These are phyloP conservation scores for Diplodia sapinea DNA, from an alignment of 2,329 filamentous ascomycete genomes.

Conservation along the genomic window DNA sequence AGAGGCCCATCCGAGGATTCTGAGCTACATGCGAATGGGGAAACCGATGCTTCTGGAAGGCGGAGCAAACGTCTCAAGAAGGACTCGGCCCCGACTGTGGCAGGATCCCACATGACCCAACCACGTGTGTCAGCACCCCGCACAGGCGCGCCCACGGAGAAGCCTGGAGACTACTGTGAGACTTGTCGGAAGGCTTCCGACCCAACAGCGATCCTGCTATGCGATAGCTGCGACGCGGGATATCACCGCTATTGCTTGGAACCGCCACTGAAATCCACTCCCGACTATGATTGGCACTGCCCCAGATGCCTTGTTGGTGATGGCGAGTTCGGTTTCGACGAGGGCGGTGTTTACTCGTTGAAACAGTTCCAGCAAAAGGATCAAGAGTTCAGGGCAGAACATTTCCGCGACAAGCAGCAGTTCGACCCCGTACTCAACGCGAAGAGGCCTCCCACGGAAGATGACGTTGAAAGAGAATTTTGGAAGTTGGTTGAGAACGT, in stretches of 20 bases:
- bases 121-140: conserved; percentile 76
- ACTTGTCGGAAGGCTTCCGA: conserved; percentile 82
- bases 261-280: conserved; percentile 76
- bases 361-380: conserved; percentile 97
- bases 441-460: conserved; percentile 82
- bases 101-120: conserved; percentile 95
- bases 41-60: conserved; percentile 59
- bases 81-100: conserved; percentile 76
- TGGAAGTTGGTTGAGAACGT: conserved; percentile 94
- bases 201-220: conserved; percentile 71
- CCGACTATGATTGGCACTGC: conserved; percentile 93
- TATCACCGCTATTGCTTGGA: conserved; percentile 91
- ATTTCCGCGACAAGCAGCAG: conserved; percentile 89
- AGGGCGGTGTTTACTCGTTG: conserved; percentile 92
- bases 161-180: conserved; percentile 74
- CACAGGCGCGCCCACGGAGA: conserved; percentile 53
- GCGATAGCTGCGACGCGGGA: conserved; percentile 89
- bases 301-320: conserved; percentile 93
- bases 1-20: conserved; percentile 66
- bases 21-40: conserved; percentile 67
- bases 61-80: conserved; percentile 94
- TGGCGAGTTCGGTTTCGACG: conserved; percentile 95
- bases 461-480: conserved; percentile 95
- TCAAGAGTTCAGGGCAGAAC: conserved; percentile 89
- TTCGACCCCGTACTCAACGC: conserved; percentile 84